phyloP scores from a whole-genome alignment of 441 rosid species.

The Gossypium davidsonii region DNA sequence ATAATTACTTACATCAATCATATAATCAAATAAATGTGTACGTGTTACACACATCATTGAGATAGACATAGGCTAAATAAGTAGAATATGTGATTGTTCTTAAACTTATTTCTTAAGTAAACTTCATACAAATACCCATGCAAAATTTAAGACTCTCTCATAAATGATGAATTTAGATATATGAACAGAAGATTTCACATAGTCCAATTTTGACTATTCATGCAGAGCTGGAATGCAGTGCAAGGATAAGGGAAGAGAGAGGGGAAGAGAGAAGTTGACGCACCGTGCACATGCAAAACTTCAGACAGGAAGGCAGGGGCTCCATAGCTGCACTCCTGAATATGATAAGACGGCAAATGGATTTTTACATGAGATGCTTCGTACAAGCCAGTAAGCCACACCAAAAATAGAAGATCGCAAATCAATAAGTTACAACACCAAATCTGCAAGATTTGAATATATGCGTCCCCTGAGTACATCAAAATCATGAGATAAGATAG shows the following conservation, averaged over 20 bases:
- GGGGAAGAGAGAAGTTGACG: neutral
- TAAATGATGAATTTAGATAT: neutral
- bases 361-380: slow-evolving; percentile 2
- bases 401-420: neutral
- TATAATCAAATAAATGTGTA: neutral
- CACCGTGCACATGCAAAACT: slow-evolving; percentile 13
- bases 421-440: neutral
- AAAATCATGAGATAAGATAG: neutral
- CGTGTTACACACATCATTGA: neutral
- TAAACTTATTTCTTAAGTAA: neutral
- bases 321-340: neutral
- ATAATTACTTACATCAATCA: neutral
- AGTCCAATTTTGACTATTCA: neutral
- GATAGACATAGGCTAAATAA: neutral
- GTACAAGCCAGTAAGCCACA: neutral
- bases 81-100: neutral
- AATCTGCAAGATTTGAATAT: neutral
- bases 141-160: neutral
- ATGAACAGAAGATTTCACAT: neutral
- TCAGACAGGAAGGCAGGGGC: neutral
- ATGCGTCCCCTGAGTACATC: neutral
- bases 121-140: neutral
- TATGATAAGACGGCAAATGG: slow-evolving; percentile 14
- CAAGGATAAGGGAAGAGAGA: neutral
- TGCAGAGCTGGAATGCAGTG: slow-evolving; percentile 3